A percentile compares a stretch with the other conserved stretches of the same genome.
phyloP scores from a whole-genome alignment of 2,329 filamentous ascomycete genomes.

The Epichloe aotearoae region DNA sequence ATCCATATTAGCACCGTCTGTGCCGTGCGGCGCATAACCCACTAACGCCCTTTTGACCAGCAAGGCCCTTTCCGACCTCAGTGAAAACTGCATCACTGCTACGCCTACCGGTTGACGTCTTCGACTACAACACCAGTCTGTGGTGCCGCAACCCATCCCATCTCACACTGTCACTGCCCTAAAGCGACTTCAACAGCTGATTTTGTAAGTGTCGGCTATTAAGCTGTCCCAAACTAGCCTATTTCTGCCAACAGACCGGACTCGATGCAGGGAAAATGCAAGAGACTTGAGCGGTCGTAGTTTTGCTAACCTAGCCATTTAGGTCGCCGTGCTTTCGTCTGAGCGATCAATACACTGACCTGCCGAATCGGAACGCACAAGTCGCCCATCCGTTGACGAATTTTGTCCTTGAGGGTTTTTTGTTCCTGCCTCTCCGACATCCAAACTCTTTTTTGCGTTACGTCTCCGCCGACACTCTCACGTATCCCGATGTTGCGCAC shows the following conservation, averaged over 20 bases:
- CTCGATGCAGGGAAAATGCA: not conserved
- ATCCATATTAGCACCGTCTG: not conserved
- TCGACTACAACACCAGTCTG: not conserved
- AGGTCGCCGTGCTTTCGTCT: not conserved
- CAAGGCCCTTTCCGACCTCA: not conserved
- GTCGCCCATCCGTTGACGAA: not conserved
- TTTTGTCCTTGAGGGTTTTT: not conserved
- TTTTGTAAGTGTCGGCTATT: not conserved
- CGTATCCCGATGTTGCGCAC: not conserved
- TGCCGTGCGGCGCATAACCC: not conserved
- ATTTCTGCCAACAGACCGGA: not conserved
- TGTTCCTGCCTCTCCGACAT: not conserved
- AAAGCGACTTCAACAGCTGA: not conserved
- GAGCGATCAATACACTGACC: not conserved
- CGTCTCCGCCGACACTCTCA: not conserved
- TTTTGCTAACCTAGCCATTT: conserved; percentile 5
- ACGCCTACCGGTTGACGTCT: not conserved
- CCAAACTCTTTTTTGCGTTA: not conserved
- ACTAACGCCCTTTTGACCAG: not conserved
- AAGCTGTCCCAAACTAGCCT: not conserved
- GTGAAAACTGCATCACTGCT: conserved; percentile 4
- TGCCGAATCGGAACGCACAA: not conserved
- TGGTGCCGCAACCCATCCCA: not conserved
- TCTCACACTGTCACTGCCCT: not conserved
- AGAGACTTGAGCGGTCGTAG: not conserved